phyloP scores from a whole-genome alignment of 2,329 filamentous ascomycete genomes.

The Corinectria fuckeliana region DNA sequence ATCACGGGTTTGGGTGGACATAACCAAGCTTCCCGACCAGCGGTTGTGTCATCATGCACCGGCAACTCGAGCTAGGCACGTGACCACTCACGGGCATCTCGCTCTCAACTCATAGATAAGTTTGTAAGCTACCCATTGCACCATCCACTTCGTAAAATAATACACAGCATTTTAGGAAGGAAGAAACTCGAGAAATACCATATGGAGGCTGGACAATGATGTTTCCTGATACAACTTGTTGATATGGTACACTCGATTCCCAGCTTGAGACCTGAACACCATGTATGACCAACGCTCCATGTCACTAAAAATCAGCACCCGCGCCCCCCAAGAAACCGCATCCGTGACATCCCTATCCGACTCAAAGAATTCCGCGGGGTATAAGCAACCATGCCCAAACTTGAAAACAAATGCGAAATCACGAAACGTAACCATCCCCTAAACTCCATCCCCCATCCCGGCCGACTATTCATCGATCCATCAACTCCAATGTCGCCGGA shows the following conservation, averaged over 20 bases:
- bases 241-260: conserved; percentile 17
- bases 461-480: conserved; percentile 14
- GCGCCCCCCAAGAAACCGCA: conserved; percentile 9
- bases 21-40: conserved; percentile 38
- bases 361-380: conserved; percentile 40
- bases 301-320: conserved; percentile 21
- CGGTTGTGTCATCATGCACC: conserved; percentile 42
- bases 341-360: conserved; percentile 28
- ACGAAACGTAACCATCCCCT: conserved; percentile 17
- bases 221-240: conserved; percentile 9
- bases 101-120: too few species aligned
- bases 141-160: not conserved
- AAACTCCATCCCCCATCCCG: conserved; percentile 28
- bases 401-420: conserved; percentile 19
- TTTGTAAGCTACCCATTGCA: too few species aligned
- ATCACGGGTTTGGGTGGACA: conserved; percentile 32
- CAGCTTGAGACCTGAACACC: conserved; percentile 27
- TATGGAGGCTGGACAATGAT: not conserved
- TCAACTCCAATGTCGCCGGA: conserved; percentile 9
- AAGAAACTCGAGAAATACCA: not conserved
- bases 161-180: too few species aligned
- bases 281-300: conserved; percentile 17
- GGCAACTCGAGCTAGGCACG: conserved; percentile 36
- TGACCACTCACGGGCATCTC: conserved; percentile 34
- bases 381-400: conserved; percentile 39